Evolutionary conservation across 2,329 filamentous ascomycete genomes (phyloP).

Genomic region (Dactylellina haptotyla): DNA sequence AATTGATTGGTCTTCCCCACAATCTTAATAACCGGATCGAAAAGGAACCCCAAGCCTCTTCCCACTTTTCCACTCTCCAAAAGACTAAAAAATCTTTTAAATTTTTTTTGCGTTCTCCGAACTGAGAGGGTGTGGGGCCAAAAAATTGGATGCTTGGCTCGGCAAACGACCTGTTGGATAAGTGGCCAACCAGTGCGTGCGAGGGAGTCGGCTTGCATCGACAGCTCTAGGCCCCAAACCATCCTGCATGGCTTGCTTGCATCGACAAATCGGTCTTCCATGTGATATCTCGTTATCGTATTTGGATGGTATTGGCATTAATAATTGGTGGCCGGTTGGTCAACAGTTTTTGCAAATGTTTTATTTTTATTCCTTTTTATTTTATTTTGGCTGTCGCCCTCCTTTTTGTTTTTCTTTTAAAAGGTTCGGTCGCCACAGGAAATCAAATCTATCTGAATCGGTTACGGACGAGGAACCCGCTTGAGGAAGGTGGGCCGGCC

Average conservation of each 20-base stretch:
- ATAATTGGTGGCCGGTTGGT: conserved; percentile 25
- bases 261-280: conserved; percentile 4
- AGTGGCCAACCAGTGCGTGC: conserved; percentile 33
- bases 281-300: conserved; percentile 14
- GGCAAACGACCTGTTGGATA: background rate
- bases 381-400: background rate
- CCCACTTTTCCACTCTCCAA: background rate
- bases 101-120: background rate
- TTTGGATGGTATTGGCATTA: conserved; percentile 29
- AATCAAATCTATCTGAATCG: conserved; percentile 14
- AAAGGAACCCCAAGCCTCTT: background rate
- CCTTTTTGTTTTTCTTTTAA: conserved; percentile 3
- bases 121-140: background rate
- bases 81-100: background rate
- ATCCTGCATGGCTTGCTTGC: conserved; percentile 20
- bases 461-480: conserved; percentile 32
- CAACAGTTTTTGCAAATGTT: conserved; percentile 9
- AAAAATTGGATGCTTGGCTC: background rate
- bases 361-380: too few species aligned
- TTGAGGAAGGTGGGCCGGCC: conserved; percentile 37
- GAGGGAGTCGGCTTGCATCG: background rate
- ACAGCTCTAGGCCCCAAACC: conserved; percentile 27
- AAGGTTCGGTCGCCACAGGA: conserved; percentile 7
- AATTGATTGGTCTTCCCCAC: conserved; percentile 38
- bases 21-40: conserved; percentile 18